Base-by-base conservation (phyloP, 192 early-diverging fungal species). In the Powellomyces hirtus region DNA sequence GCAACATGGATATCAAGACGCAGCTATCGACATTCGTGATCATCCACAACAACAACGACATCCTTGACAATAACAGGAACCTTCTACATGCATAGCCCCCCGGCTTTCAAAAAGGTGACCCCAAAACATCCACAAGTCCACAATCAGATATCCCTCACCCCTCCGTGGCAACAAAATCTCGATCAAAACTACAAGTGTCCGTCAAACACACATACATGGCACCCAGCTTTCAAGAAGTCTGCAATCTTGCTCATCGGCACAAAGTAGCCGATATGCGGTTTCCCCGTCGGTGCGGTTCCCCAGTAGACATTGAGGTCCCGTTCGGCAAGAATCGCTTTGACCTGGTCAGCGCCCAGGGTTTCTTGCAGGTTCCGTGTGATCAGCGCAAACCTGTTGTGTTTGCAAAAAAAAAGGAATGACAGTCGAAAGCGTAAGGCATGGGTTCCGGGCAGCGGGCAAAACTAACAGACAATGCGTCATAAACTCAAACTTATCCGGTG, bases 211-310 rank as follows among this genome's bases (percentile, higher is more conserved):
- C 71, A 61, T 56, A 94, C 93, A 62, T 95, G 86, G 72, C 90
- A 92, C 10, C 91, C 94, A 50, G 97, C 97, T 59, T 84, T 67
- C 57, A 99, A 82, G 70, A 94, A 95, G 76, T 99, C 97, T 7
- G 97, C 97, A 77, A 99, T 89, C 82, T 99, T 99, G 59, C 91
- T 80, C 91, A 99, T 94, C 7, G 97, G 84, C 18, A 97, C 93
- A 89, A 94, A 97, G 86, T 99, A 99, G 58, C 91, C 97, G 73
- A 99, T 84, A 74, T 99, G 97, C 31, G 94, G 94, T 72, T 86
- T 91, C 34, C 97, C 95, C 13, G 97, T 99, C 1, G 95, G 87
- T 30, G 97, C 97, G 14, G 95, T 96, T 29, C 97, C 97, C 95
- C 94, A 98, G 89, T 98, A 98, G 66, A 98, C 77, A 61, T 87